A percentile compares a stretch with the other conserved stretches of the same genome.
These are phyloP conservation scores for Linnemannia schmuckeri DNA, from an alignment of 192 early-diverging fungal species.

Conservation along the genomic window DNA sequence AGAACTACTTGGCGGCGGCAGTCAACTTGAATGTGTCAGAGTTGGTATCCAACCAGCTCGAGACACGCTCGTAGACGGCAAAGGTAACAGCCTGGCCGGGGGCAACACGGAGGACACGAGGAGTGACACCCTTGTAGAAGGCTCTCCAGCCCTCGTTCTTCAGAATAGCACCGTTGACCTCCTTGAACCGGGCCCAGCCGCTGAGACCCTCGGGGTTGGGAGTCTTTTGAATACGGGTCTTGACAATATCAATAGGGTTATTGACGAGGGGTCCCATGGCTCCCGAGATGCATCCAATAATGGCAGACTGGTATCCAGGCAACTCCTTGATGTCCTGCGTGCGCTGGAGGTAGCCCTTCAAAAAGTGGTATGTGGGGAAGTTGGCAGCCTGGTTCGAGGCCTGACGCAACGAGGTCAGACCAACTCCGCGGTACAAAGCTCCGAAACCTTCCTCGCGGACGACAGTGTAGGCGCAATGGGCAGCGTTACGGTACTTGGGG, in stretches of 20 bases:
- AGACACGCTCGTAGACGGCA: slow-evolving; percentile 93
- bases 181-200: slow-evolving; percentile 84
- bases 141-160: slow-evolving; percentile 92
- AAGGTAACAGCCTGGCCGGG: slow-evolving; percentile 98
- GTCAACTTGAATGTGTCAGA: slow-evolving; percentile 49
- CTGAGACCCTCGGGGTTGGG: slow-evolving; percentile 73
- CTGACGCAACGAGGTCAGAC: slow-evolving; percentile 93
- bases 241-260: slow-evolving; percentile 98
- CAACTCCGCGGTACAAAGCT: slow-evolving; percentile 95
- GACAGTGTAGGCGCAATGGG: slow-evolving; percentile 92
- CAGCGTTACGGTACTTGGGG: slow-evolving; percentile 96
- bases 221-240: slow-evolving; percentile 96
- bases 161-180: slow-evolving; percentile 81
- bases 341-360: slow-evolving; percentile 80
- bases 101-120: slow-evolving; percentile 93
- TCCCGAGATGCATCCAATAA: slow-evolving; percentile 92
- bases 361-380: slow-evolving; percentile 96
- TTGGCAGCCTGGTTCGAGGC: slow-evolving; percentile 99
- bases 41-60: slow-evolving; percentile 73
- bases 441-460: slow-evolving; percentile 88
- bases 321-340: slow-evolving; percentile 79
- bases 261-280: slow-evolving; percentile 94
- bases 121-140: slow-evolving; percentile 96
- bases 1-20: slow-evolving; percentile 24
- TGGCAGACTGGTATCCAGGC: slow-evolving; percentile 90